phyloP scores from a whole-genome alignment of 257 asterid genomes.

The Solanum lignicaule region DNA sequence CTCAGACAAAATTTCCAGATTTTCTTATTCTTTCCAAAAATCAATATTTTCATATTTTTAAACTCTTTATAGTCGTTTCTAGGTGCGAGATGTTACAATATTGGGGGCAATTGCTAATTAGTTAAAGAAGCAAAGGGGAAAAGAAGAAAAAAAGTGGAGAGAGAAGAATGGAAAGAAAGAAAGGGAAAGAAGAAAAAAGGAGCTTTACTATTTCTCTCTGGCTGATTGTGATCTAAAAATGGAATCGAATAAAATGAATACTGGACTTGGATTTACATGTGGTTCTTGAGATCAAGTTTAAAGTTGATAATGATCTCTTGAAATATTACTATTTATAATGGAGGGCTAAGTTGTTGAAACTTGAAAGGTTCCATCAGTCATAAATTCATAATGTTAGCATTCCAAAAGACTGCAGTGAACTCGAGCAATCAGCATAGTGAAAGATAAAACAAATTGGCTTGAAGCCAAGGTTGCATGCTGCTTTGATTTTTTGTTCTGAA shows the following conservation, averaged over 20 bases:
- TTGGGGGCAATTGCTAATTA: neutral
- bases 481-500: neutral
- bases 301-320: neutral
- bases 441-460: neutral
- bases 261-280: neutral
- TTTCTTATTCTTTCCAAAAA: too few species aligned
- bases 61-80: too few species aligned
- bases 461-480: neutral
- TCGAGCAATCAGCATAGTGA: neutral
- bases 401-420: neutral
- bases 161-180: neutral
- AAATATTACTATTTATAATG: neutral
- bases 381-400: neutral
- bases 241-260: neutral
- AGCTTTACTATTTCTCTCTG: neutral
- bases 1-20: too few species aligned
- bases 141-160: neutral
- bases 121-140: neutral
- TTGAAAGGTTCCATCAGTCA: neutral
- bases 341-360: neutral
- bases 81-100: too few species aligned
- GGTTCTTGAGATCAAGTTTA: neutral
- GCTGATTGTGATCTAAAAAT: neutral
- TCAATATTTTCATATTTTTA: too few species aligned
- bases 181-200: neutral